Evolutionary conservation across 345 rosid species (phyloP).

Genomic region (Tarenaya hassleriana): DNA sequence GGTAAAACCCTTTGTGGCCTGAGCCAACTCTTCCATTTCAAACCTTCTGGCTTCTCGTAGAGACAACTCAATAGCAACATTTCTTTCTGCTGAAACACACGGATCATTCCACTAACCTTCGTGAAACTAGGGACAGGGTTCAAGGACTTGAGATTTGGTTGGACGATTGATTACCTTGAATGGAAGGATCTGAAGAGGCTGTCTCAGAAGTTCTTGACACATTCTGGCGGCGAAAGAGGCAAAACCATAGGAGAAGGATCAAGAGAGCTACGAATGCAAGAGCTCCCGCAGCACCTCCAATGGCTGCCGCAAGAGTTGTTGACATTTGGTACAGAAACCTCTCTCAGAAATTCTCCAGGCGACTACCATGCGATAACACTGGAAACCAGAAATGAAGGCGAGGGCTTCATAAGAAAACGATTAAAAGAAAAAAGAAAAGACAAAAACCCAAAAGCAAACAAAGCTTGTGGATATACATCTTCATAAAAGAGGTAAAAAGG

Average conservation of each 20-base stretch:
- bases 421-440: constrained; percentile 39
- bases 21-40: constrained; percentile 76
- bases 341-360: constrained; percentile 39
- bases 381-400: constrained; percentile 28
- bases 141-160: neutral
- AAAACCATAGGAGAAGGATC: constrained; percentile 63
- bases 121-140: constrained; percentile 7
- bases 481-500: neutral
- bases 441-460: constrained; percentile 26
- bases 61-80: constrained; percentile 64
- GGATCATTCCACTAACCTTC: neutral
- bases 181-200: constrained; percentile 59
- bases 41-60: constrained; percentile 72
- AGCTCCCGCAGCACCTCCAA: constrained; percentile 97
- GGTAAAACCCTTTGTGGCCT: constrained; percentile 69
- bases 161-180: constrained; percentile 45
- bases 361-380: constrained; percentile 30
- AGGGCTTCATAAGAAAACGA: constrained; percentile 11
- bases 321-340: constrained; percentile 71
- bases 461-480: constrained; percentile 13
- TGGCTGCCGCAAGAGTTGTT: constrained; percentile 66
- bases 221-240: constrained; percentile 40
- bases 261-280: constrained; percentile 78
- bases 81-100: constrained; percentile 45
- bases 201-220: constrained; percentile 56